A percentile compares a stretch with the other conserved stretches of the same genome.
Conservation (phyloP, 805 yeast species). For the Schwanniomyces polymorphus region DNA sequence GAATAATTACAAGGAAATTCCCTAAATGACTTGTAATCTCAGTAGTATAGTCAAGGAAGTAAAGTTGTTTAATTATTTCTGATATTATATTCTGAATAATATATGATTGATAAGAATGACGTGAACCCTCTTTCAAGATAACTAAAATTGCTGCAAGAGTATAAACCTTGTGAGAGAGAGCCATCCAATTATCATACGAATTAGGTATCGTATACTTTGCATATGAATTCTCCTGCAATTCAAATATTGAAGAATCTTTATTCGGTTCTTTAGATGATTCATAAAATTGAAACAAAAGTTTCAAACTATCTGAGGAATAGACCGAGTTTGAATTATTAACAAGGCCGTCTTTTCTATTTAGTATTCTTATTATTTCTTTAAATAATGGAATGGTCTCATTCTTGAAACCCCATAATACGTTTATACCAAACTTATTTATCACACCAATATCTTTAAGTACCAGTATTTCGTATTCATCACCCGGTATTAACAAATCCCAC, state of each 20-base stretch:
- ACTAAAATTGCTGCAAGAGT: constrained; percentile 33
- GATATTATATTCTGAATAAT: constrained; percentile 35
- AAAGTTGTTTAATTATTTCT: constrained; percentile 20
- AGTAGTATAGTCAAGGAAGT: constrained; percentile 16
- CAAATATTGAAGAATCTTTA: neutral
- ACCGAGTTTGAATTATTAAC: constrained; percentile 10
- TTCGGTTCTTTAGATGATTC: constrained; percentile 26
- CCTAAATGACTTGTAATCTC: constrained; percentile 14
- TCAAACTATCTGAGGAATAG: constrained; percentile 21
- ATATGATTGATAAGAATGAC: constrained; percentile 28
- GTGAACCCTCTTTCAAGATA: constrained; percentile 34
- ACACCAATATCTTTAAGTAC: constrained; percentile 42
- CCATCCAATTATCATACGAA: constrained; percentile 48
- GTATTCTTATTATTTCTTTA: constrained; percentile 39
- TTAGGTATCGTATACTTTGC: constrained; percentile 2
- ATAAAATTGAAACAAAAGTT: constrained; percentile 30
- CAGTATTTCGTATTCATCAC: constrained; percentile 30
- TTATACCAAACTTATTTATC: constrained; percentile 46
- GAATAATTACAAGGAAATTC: constrained; percentile 45
- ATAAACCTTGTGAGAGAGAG: constrained; percentile 49
- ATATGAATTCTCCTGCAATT: neutral
- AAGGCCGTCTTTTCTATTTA: constrained; percentile 21
- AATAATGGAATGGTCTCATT: constrained; percentile 34
- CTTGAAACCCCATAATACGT: constrained; percentile 50
- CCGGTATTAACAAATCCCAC: constrained; percentile 32